Evolutionary conservation across 2,329 filamentous ascomycete species (phyloP).

Genomic region (Trichoderma pleuroti): DNA sequence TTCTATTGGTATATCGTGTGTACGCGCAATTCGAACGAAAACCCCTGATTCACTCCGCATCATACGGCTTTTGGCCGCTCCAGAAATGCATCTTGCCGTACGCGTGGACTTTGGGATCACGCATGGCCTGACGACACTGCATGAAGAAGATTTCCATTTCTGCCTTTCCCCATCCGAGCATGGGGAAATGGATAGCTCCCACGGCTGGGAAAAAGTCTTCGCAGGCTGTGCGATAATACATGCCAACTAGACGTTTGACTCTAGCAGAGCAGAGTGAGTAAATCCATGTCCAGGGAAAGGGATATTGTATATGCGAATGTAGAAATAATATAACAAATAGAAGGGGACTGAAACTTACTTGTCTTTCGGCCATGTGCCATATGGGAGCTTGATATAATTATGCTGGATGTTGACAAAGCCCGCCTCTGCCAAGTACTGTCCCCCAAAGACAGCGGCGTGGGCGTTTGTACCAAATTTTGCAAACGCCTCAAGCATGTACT

Average conservation of each 20-base stretch:
- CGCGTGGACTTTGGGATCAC: constrained; percentile 32
- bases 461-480: constrained; percentile 37
- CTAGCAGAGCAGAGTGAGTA: constrained; percentile 21
- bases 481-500: constrained; percentile 35
- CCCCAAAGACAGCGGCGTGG: constrained; percentile 37
- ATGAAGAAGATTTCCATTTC: constrained; percentile 35
- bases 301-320: not conserved
- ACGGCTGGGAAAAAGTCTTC: constrained; percentile 42
- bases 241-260: constrained; percentile 37
- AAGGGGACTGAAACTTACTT: constrained; percentile 25
- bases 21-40: not conserved
- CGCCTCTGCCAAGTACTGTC: constrained; percentile 35
- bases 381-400: constrained; percentile 41
- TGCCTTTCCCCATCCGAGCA: constrained; percentile 35
- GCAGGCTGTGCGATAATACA: constrained; percentile 41
- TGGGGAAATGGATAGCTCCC: constrained; percentile 38
- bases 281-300: not conserved
- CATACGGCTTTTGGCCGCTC: constrained; percentile 39
- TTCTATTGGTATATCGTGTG: not conserved
- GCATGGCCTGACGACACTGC: constrained; percentile 30
- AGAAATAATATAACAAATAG: not conserved
- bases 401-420: constrained; percentile 41
- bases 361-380: constrained; percentile 47
- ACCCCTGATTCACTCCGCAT: not conserved
- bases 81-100: constrained; percentile 43